These are phyloP conservation scores for Talaromyces pinophilus DNA, from an alignment of 2,329 filamentous ascomycete species.

Conservation along the genomic window DNA sequence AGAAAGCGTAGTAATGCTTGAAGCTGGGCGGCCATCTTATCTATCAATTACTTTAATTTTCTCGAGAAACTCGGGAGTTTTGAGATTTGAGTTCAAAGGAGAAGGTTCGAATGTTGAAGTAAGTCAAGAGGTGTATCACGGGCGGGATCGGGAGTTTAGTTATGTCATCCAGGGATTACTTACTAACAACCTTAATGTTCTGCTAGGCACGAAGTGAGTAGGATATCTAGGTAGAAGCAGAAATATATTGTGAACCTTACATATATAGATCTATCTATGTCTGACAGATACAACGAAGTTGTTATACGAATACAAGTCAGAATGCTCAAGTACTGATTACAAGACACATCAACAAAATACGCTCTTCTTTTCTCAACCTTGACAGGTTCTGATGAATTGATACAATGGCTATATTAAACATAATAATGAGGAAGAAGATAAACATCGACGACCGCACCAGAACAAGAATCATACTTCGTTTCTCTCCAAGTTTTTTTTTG, in stretches of 20 bases:
- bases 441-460: slow-evolving; percentile 6
- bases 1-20: slow-evolving; percentile 59
- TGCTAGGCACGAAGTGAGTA: too few relatives aligned
- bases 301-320: neutral
- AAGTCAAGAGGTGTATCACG: too few relatives aligned
- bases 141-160: too few relatives aligned
- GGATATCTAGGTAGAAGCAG: neutral
- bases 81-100: too few relatives aligned
- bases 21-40: slow-evolving; percentile 30
- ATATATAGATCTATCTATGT: neutral
- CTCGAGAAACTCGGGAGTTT: too few relatives aligned
- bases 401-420: slow-evolving; percentile 15
- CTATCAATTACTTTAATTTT: too few relatives aligned
- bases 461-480: neutral
- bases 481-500: neutral
- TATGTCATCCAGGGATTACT: too few relatives aligned
- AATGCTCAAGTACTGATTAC: neutral
- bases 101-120: too few relatives aligned
- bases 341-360: neutral
- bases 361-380: neutral
- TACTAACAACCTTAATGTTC: too few relatives aligned
- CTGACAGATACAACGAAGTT: neutral
- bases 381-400: neutral
- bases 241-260: neutral
- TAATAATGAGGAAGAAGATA: slow-evolving; percentile 9